Conservation (phyloP, 768 basidiomycete genomes). For the Suillus fuscotomentosus region DNA sequence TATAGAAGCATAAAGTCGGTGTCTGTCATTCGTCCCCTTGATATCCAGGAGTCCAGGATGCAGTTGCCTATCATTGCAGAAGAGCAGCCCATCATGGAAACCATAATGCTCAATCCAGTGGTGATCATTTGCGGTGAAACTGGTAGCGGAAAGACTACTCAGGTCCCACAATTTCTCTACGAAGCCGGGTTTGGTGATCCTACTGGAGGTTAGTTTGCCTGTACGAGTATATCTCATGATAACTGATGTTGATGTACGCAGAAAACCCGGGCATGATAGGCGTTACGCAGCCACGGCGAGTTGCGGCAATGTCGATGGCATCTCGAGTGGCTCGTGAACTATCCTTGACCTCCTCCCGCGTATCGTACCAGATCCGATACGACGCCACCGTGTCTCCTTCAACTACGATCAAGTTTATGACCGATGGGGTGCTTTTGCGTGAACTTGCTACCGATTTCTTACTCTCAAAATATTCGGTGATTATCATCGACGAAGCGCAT, state of each 20-base stretch:
- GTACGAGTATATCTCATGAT: background rate
- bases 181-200: constrained; percentile 92
- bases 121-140: constrained; percentile 83
- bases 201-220: constrained; percentile 61
- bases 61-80: constrained; percentile 88
- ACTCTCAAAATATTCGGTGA: constrained; percentile 90
- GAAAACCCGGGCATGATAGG: constrained; percentile 99
- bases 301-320: constrained; percentile 97
- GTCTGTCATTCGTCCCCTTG: constrained; percentile 58
- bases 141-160: constrained; percentile 97
- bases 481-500: constrained; percentile 97
- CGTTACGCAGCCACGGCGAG: constrained; percentile 94
- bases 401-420: constrained; percentile 99
- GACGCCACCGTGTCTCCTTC: constrained; percentile 88
- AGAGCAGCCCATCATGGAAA: constrained; percentile 93
- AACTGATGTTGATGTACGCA: constrained; percentile 29
- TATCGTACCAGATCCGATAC: constrained; percentile 98
- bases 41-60: constrained; percentile 74
- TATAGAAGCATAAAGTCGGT: constrained; percentile 42
- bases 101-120: constrained; percentile 82
- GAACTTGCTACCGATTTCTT: constrained; percentile 92
- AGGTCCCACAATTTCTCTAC: constrained; percentile 97
- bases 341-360: constrained; percentile 73
- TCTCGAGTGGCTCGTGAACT: constrained; percentile 90
- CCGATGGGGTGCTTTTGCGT: constrained; percentile 93